A percentile compares a stretch with the other conserved stretches of the same genome.
Conservation (phyloP, 2,329 filamentous ascomycete genomes). For the Drechslerella dactyloides region DNA sequence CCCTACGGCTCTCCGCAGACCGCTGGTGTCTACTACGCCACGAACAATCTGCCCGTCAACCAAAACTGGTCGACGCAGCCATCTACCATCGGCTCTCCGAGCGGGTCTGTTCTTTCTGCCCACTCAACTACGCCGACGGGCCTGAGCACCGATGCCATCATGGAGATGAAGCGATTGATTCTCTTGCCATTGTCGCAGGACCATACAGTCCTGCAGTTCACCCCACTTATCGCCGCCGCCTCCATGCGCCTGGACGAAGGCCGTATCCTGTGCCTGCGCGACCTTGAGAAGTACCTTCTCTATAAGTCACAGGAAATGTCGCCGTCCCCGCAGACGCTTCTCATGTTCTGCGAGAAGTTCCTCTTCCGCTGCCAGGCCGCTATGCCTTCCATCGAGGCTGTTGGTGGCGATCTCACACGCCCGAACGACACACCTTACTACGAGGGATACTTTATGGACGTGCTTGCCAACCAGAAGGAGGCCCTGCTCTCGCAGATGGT, state of each 20-base stretch:
- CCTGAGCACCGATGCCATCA: conserved; percentile 34
- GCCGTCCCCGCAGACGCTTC: conserved; percentile 61
- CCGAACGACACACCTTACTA: conserved; percentile 88
- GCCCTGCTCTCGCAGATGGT: conserved; percentile 66
- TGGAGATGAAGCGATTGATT: conserved; percentile 49
- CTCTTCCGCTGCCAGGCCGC: conserved; percentile 79
- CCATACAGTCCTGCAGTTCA: conserved; percentile 37
- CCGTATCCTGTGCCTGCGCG: conserved; percentile 81
- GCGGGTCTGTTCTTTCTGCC: conserved; percentile 30
- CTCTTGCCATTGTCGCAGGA: conserved; percentile 48
- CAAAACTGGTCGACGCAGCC: conserved; percentile 39
- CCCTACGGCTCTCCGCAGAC: conserved; percentile 41
- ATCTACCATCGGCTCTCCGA: conserved; percentile 44
- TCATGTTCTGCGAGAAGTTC: conserved; percentile 69
- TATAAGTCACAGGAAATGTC: conserved; percentile 92
- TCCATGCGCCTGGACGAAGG: conserved; percentile 50
- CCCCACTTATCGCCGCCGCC: conserved; percentile 42
- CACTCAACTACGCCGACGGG: conserved; percentile 32
- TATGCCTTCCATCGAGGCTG: conserved; percentile 85
- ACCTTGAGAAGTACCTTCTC: conserved; percentile 91
- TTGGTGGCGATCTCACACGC: conserved; percentile 83
- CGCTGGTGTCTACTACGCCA: conserved; percentile 39
- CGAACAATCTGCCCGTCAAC: conserved; percentile 30
- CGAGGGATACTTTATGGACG: conserved; percentile 95
- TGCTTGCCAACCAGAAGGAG: conserved; percentile 75